Evolutionary conservation across 768 basidiomycete species (phyloP), one percentile per base, ranked within the genome.

Genomic region (Tylopilus felleus): DNA sequence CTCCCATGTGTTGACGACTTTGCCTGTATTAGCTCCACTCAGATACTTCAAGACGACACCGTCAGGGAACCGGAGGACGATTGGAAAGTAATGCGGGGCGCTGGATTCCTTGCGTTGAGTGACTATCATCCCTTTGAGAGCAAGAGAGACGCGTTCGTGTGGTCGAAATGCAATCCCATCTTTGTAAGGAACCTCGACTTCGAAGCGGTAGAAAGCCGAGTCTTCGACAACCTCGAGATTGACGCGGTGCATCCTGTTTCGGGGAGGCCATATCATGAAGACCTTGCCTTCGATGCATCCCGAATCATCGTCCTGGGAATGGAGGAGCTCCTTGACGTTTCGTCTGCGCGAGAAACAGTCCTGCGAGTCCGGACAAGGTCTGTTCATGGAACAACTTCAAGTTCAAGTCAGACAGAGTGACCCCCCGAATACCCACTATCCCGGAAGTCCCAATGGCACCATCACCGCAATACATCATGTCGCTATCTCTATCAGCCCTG

Each of bases 251-350:
- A 63, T 63, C 38, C 21, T 53, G 40, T 62, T 61, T 7, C 60
- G 61, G 4, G 68, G 61, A 5, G 71, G 69, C 77, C 79, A 81
- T 47, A 68, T 63, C 80, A 81, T 81, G 58, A 66, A 71, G 12
- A 79, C 65, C 36, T 58, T 71, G 46, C 74, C 76, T 31, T 71
- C 61, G 5, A 82, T 63, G 59, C 72, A 79, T 2, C 77, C 75
- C 1, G 65, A 63, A 9, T 67, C 72, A 25, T 74, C 68, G 2
- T 58, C 54, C 21, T 63, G 60, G 48, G 60, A 56, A 25, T 65
- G 46, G 35, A 68, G 65, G 28, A 82, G 56, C 16, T 76, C 75
- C 12, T 58, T 47, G 38, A 71, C 56, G 46, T 45, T 63, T 41
- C 70, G 70, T 52, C 64, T 69, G 31, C 57, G 69, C 44, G 60